Conservation (phyloP, 1,139 yeast species). For the Yamadazyma atlantica region DNA sequence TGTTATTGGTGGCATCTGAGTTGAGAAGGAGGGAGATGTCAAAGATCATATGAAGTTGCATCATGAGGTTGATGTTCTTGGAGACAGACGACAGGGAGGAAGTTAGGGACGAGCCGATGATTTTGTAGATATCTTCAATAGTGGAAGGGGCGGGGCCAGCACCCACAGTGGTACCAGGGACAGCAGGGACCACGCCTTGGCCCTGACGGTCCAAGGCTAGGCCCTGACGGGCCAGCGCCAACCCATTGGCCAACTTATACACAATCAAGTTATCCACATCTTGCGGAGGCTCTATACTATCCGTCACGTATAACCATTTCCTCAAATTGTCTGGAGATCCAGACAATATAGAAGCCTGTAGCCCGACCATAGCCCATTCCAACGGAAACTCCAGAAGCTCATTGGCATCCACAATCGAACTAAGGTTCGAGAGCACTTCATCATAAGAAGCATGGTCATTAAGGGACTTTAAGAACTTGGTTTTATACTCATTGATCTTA, state of each 20-base stretch:
- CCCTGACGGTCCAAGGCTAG: no score
- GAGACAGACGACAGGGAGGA: conserved; percentile 60
- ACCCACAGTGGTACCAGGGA: no score
- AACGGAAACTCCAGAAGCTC: conserved; percentile 29
- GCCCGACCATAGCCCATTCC: conserved; percentile 66
- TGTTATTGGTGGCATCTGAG: conserved; percentile 15
- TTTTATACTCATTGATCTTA: conserved; percentile 18
- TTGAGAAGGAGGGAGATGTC: conserved; percentile 47
- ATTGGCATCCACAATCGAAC: conserved; percentile 26
- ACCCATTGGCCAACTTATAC: conserved; percentile 61
- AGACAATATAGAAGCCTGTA: conserved; percentile 70
- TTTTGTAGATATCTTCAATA: conserved; percentile 47
- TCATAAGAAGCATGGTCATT: conserved; percentile 44
- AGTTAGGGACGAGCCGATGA: conserved; percentile 63
- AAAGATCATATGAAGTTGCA: conserved; percentile 67
- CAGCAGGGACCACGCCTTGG: no score
- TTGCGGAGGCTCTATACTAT: conserved; percentile 34
- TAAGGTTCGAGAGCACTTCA: conserved; percentile 37
- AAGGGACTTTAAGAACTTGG: conserved; percentile 38
- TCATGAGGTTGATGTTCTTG: conserved; percentile 55
- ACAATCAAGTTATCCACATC: conserved; percentile 61
- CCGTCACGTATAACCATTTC: conserved; percentile 53
- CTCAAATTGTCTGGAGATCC: conserved; percentile 54
- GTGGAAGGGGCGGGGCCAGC: no score
- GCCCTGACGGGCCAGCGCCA: no score